Evolutionary conservation across 129 eudicot genomes (phyloP).

Genomic region (Helianthus tuberosus): DNA sequence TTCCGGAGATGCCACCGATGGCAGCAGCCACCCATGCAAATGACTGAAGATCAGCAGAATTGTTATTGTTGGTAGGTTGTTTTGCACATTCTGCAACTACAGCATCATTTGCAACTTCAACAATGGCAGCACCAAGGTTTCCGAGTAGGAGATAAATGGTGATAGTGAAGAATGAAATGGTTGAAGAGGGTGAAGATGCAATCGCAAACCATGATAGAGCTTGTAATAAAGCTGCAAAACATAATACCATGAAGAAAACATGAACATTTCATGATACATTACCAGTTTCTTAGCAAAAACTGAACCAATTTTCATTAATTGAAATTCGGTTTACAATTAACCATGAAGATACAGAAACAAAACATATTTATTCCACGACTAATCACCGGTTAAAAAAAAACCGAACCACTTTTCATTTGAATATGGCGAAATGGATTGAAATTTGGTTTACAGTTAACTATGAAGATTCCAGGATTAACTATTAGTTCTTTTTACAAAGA

Average conservation of each 20-base stretch:
- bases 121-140: slow-evolving; percentile 87
- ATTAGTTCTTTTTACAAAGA: too few species aligned
- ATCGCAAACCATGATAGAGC: slow-evolving; percentile 82
- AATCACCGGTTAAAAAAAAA: not conserved
- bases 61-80: slow-evolving; percentile 33
- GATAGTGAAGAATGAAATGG: slow-evolving; percentile 64
- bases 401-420: not conserved
- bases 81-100: slow-evolving; percentile 81
- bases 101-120: slow-evolving; percentile 96
- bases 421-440: not conserved
- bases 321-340: not conserved
- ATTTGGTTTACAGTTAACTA: not conserved
- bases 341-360: not conserved
- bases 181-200: slow-evolving; percentile 60
- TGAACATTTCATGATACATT: not conserved
- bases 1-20: slow-evolving; percentile 80
- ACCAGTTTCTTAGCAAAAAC: not conserved
- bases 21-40: slow-evolving; percentile 90
- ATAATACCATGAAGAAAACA: not conserved
- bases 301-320: not conserved
- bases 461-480: not conserved
- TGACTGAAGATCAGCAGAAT: slow-evolving; percentile 61
- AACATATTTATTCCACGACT: not conserved
- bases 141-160: slow-evolving; percentile 76
- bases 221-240: slow-evolving; percentile 77